These are phyloP conservation scores for Colletotrichum sp. DNA, from an alignment of 2,329 filamentous ascomycete species.

Conservation along the genomic window DNA sequence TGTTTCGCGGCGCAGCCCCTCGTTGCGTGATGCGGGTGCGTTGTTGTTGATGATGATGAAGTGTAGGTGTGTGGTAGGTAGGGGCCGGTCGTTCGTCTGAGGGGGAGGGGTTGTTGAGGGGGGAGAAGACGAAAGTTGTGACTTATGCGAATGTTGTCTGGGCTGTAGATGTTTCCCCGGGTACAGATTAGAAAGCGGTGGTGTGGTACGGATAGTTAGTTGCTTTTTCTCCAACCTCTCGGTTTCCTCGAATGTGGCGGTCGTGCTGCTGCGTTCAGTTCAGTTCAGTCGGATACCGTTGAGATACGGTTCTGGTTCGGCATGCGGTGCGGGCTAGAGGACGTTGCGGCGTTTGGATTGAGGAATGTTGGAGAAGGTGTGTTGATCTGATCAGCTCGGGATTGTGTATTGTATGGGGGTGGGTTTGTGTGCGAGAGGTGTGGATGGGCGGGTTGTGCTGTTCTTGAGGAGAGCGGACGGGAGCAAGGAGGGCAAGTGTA, in stretches of 20 bases:
- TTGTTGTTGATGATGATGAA: neutral
- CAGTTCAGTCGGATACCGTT: slow-evolving; percentile 10
- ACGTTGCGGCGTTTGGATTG: slow-evolving; percentile 12
- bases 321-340: neutral
- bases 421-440: slow-evolving; percentile 17
- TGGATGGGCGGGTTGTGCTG: slow-evolving; percentile 22
- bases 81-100: slow-evolving; percentile 8
- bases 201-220: neutral
- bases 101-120: slow-evolving; percentile 4
- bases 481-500: slow-evolving; percentile 23
- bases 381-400: slow-evolving; percentile 3
- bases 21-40: neutral
- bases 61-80: neutral
- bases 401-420: slow-evolving; percentile 18
- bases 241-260: neutral
- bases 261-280: neutral
- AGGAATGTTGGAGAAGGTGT: slow-evolving; percentile 17
- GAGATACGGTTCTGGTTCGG: neutral
- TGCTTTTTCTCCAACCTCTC: neutral
- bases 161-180: neutral
- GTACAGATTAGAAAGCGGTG: neutral
- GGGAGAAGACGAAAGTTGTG: neutral
- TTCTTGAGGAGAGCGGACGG: slow-evolving; percentile 21
- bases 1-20: slow-evolving; percentile 3
- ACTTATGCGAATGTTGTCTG: slow-evolving; percentile 17